Percentiles rank a stretch among this genome's conserved stretches.
These are phyloP conservation scores for Suillus ampliporus DNA, from an alignment of 768 basidiomycete genomes.

Conservation along the genomic window DNA sequence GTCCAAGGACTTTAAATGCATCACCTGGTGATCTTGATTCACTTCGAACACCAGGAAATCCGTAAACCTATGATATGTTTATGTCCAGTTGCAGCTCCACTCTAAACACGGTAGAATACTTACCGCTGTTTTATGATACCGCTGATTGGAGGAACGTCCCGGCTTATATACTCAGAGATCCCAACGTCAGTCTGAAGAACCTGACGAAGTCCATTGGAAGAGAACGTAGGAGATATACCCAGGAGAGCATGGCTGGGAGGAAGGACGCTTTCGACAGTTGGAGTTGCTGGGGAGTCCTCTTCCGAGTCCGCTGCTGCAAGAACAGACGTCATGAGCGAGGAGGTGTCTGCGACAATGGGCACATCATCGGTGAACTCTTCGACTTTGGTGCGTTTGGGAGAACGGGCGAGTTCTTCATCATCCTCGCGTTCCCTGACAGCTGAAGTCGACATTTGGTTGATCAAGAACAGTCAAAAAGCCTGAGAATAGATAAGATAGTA, in stretches of 20 bases:
- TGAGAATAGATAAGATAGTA: slow-evolving; percentile 15
- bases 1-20: slow-evolving; percentile 80
- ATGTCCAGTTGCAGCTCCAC: neutral
- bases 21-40: slow-evolving; percentile 75
- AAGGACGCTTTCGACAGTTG: slow-evolving; percentile 47
- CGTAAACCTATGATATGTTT: slow-evolving; percentile 70
- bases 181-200: slow-evolving; percentile 83
- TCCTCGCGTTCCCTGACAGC: slow-evolving; percentile 58
- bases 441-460: slow-evolving; percentile 32
- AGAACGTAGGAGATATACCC: slow-evolving; percentile 56
- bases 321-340: slow-evolving; percentile 3
- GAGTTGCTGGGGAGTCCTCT: slow-evolving; percentile 18
- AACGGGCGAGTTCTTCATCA: slow-evolving; percentile 44
- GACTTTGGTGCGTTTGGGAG: slow-evolving; percentile 45
- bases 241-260: slow-evolving; percentile 80
- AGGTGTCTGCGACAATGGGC: slow-evolving; percentile 18
- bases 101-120: slow-evolving; percentile 23
- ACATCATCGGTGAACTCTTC: slow-evolving; percentile 24
- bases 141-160: slow-evolving; percentile 71
- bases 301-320: slow-evolving; percentile 12
- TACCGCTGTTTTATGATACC: slow-evolving; percentile 98
- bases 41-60: slow-evolving; percentile 97
- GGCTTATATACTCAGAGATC: slow-evolving; percentile 84
- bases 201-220: slow-evolving; percentile 60
- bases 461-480: slow-evolving; percentile 8